Evolutionary conservation across 2,329 filamentous ascomycete genomes (phyloP).

Genomic region (Cytospora chrysosperma): DNA sequence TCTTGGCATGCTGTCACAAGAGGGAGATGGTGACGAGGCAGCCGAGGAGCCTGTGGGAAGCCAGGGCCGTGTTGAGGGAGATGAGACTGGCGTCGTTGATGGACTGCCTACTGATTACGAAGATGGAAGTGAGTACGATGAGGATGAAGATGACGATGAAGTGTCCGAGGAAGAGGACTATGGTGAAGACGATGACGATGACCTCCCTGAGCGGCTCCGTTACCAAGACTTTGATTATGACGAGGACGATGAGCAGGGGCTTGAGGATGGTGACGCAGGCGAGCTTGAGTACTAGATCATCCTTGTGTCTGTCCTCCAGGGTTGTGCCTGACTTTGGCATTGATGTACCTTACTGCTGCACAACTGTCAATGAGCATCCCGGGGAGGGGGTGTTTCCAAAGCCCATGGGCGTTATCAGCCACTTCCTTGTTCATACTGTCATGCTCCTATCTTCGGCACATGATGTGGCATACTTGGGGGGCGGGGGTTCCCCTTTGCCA

Average conservation of each 20-base stretch:
- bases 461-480: too few relatives aligned
- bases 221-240: conserved; percentile 18
- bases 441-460: too few relatives aligned
- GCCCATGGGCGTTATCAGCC: not conserved
- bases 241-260: conserved; percentile 26
- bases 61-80: conserved; percentile 27
- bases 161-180: conserved; percentile 30
- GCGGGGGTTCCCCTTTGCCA: too few relatives aligned
- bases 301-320: not conserved
- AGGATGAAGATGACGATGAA: conserved; percentile 30
- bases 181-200: conserved; percentile 31
- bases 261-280: conserved; percentile 24
- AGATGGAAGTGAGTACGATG: conserved; percentile 32
- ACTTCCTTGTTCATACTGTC: not conserved
- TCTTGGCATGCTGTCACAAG: not conserved
- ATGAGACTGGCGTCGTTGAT: conserved; percentile 9
- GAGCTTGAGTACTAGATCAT: conserved; percentile 12
- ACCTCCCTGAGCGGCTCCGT: conserved; percentile 16
- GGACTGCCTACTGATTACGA: conserved; percentile 25
- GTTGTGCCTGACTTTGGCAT: not conserved
- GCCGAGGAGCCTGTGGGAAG: conserved; percentile 25
- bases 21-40: conserved; percentile 9
- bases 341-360: not conserved
- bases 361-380: not conserved
- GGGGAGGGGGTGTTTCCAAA: too few relatives aligned